A percentile compares a stretch with the other conserved stretches of the same genome.
Evolutionary conservation across 2,329 filamentous ascomycete genomes (phyloP).

Genomic region (Cryphonectria japonica): DNA sequence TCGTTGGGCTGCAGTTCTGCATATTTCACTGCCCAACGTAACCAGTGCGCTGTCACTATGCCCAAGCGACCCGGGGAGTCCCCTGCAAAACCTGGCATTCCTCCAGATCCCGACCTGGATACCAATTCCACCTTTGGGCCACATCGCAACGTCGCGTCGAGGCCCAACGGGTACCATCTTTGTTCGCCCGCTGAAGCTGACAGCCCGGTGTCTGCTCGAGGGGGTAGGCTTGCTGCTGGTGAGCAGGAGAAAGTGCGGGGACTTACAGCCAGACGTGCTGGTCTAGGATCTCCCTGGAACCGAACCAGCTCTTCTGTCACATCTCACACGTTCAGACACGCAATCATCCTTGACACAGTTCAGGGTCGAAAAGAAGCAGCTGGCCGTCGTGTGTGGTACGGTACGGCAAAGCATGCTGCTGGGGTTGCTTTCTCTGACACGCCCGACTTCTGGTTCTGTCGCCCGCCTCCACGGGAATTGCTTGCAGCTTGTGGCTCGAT

Average conservation of each 20-base stretch:
- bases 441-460: constrained; percentile 23
- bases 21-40: constrained; percentile 29
- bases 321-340: constrained; percentile 17
- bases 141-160: constrained; percentile 27
- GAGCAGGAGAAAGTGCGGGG: constrained; percentile 20
- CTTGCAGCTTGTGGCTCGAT: constrained; percentile 27
- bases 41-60: constrained; percentile 28
- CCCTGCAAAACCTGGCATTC: constrained; percentile 24
- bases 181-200: constrained; percentile 20
- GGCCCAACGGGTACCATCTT: constrained; percentile 26
- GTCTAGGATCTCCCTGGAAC: constrained; percentile 25
- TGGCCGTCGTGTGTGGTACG: constrained; percentile 8
- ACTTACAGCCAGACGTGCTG: constrained; percentile 20
- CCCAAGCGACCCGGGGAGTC: constrained; percentile 23
- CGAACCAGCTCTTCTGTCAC: constrained; percentile 24
- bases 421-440: constrained; percentile 17
- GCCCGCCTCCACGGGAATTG: constrained; percentile 19
- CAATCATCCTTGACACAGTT: constrained; percentile 17
- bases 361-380: constrained; percentile 4
- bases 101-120: constrained; percentile 7
- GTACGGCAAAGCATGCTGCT: constrained; percentile 14
- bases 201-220: constrained; percentile 18
- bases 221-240: not conserved
- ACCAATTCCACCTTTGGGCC: constrained; percentile 25
- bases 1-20: constrained; percentile 28